Base-by-base conservation (phyloP, 1,284 basidiomycete genomes). In the Cryptococcus deneoformans region DNA sequence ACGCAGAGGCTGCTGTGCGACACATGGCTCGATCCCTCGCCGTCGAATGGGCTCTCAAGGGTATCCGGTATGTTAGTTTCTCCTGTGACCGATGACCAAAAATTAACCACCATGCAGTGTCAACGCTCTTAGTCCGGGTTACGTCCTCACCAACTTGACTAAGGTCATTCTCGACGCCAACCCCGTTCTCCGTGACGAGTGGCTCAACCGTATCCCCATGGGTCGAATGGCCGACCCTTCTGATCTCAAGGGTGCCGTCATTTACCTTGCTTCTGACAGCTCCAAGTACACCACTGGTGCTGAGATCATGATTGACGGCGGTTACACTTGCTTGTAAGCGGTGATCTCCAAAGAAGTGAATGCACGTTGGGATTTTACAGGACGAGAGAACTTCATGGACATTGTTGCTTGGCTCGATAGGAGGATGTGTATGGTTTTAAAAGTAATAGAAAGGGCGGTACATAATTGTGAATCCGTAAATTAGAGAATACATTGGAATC, bases 131-230 rank as follows among this genome's bases (percentile, higher is more conserved):
- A 50, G 53, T 34, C 58, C 52, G n/a, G 91, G 91, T 29, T 94
- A 93, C 80, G 92, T 92, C 85, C 79, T 90, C 60, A 96, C 93
- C 9, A 87, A 89, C 76, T 81, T 96, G 61, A 94, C 90, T 35
- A 85, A 82, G 73, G 87, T 86, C 20, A 86, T 93, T 65, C 77
- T 93, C 54, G 84, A 85, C 54, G 83, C 85, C 65, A 83, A 92
- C 70, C 79, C 80, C 20, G 87, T 87, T 61, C 82, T 70, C 48
- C 75, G 89, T 85, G 87, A 87, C 78, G 89, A 87, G 51, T 97
- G 94, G 94, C 88, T 92, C 73, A 84, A 83, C 67, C 74, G 92
- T 69, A 96, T 92, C 5, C 93, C 94, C 0, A 91, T 95, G 89
- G 88, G 48, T 40, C 36, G 52, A 45, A 44, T 63, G 48, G 57